Base-by-base conservation (phyloP, 202 grass and related monocot species). In the Alloteropsis angusta region DNA sequence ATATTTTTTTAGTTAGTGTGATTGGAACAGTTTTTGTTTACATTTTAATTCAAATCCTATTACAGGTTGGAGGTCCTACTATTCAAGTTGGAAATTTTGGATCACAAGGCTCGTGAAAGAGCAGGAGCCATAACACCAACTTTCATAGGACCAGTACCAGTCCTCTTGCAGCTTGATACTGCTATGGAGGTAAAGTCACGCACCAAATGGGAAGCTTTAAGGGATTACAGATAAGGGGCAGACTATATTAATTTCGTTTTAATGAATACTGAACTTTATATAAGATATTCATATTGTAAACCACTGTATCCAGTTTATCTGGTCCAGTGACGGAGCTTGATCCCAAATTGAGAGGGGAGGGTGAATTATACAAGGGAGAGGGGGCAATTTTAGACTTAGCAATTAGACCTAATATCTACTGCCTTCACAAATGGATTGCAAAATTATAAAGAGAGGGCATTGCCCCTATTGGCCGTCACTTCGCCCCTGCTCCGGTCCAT, bases 71-170 rank as follows among this genome's bases (percentile, higher is more conserved):
- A 97, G 83, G 84, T 87, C 71, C 83, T 94, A 49, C 62, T 97
- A 49, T 97, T 97, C 89, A 97, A 97, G 70, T 85, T 97, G 75
- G 95, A 97, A 85, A 83, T 90, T 85, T 92, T 97, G 83, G 95
- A 97, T 49, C 95, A 94, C 47, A 97, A 92, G 86, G 81, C 91
- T 86, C 89, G 95, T 87, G 95, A 97, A 88, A 94, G 89, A 90
- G 85, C 91, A 84, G 95, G 95, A 80, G 60, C 82, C 60, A 92
- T 97, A 92, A 83, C 87, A 66, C 83, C 87, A 78, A 92, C 95
- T 72, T 90, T 94, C 82, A 65, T 82, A 52, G 86, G 87, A 70
- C 89, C 94, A 62, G 87, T 97, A 90, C 83, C 87, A 81, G 91
- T 97, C 75, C 70, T 94, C 81, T 90, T 97, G 86, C 91, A 94